Conservation (phyloP, 2,329 filamentous ascomycete genomes). For the Exophiala viscosa region DNA sequence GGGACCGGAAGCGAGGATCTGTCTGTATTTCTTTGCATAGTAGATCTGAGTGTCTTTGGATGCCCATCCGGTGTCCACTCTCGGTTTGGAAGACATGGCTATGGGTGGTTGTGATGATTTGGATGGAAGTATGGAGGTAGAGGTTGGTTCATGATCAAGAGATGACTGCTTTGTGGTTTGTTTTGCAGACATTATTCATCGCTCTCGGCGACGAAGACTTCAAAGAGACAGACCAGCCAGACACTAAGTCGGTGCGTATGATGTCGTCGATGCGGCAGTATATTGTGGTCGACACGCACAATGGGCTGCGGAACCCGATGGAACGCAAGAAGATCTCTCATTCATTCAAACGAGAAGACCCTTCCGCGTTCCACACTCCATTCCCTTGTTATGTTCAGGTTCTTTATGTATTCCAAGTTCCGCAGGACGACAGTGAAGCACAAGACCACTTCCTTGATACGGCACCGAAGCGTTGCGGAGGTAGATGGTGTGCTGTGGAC, state of each 20-base stretch:
- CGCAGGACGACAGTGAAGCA: slow-evolving; percentile 16
- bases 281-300: slow-evolving; percentile 9
- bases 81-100: slow-evolving; percentile 16
- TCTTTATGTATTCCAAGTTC: slow-evolving; percentile 4
- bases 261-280: slow-evolving; percentile 1
- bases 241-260: not conserved
- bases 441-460: slow-evolving; percentile 21
- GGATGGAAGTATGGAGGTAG: slow-evolving; percentile 35
- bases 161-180: slow-evolving; percentile 19
- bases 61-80: slow-evolving; percentile 19
- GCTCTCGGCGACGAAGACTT: slow-evolving; percentile 10
- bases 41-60: slow-evolving; percentile 38
- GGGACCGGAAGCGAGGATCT: slow-evolving; percentile 43
- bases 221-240: not conserved
- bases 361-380: slow-evolving; percentile 50
- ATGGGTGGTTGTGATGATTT: slow-evolving; percentile 32
- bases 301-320: slow-evolving; percentile 48
- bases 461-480: slow-evolving; percentile 20
- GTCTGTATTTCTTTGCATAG: slow-evolving; percentile 45
- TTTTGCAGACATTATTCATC: slow-evolving; percentile 29
- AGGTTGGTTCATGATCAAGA: slow-evolving; percentile 40
- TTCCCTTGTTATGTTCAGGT: slow-evolving; percentile 26
- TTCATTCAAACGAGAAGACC: slow-evolving; percentile 42
- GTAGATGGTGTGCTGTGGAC: slow-evolving; percentile 6
- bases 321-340: slow-evolving; percentile 53